These are phyloP conservation scores for Hordeum pubiflorum DNA, from an alignment of 202 grass and related monocot species.

Conservation along the genomic window DNA sequence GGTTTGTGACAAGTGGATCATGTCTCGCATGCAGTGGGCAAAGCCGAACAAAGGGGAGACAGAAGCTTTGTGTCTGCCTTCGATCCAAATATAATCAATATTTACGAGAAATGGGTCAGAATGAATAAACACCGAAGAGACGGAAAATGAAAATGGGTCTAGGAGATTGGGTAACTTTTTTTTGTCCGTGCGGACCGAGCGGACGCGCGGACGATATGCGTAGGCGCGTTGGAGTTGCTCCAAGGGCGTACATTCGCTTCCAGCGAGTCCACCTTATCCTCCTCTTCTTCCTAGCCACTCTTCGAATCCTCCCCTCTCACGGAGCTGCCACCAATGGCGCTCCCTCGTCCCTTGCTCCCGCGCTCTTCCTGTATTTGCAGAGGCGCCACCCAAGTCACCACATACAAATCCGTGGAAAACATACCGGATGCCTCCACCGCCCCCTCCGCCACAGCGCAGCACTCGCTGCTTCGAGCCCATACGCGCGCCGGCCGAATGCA, in stretches of 20 bases:
- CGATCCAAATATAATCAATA: too few relatives aligned
- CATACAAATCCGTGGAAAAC: not conserved
- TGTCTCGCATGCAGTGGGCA: too few relatives aligned
- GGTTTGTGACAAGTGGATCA: too few relatives aligned
- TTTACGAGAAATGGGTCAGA: too few relatives aligned
- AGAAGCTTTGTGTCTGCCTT: too few relatives aligned
- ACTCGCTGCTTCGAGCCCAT: constrained; percentile 32
- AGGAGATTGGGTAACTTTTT: too few relatives aligned
- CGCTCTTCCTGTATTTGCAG: constrained; percentile 6
- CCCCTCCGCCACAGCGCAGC: not conserved
- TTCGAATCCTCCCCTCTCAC: constrained; percentile 1
- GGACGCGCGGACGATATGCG: too few relatives aligned
- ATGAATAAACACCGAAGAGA: too few relatives aligned
- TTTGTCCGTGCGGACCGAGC: too few relatives aligned
- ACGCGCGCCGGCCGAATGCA: constrained; percentile 43
- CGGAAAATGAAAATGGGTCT: too few relatives aligned
- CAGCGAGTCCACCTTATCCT: not conserved
- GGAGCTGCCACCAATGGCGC: constrained; percentile 27
- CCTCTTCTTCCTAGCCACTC: constrained; percentile 3
- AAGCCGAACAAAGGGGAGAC: too few relatives aligned
- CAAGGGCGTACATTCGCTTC: not conserved
- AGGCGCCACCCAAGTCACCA: not conserved
- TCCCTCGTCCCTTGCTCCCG: constrained; percentile 20
- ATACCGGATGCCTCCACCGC: not conserved
- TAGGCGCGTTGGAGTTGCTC: too few relatives aligned